A percentile compares a stretch with the other conserved stretches of the same genome.
Conservation (phyloP, 78 protist species). For the Dictyostelium purpureum region DNA sequence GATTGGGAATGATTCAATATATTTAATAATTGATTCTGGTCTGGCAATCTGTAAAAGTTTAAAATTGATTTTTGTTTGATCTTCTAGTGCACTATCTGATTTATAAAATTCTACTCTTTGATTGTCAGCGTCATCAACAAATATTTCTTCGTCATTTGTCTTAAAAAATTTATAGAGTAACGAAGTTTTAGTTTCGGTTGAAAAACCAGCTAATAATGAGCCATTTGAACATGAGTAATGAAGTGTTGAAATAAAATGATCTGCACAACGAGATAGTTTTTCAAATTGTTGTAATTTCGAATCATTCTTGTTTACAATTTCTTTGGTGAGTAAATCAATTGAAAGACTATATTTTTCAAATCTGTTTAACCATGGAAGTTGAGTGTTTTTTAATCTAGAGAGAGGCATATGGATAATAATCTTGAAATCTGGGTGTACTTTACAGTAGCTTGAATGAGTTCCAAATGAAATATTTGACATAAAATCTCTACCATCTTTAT, state of each 20-base stretch:
- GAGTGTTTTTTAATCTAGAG: neutral
- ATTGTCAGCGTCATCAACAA: neutral
- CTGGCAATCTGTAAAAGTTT: constrained; percentile 37
- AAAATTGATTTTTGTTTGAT: neutral
- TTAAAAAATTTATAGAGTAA: neutral
- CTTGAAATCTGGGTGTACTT: constrained; percentile 17
- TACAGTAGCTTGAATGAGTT: neutral
- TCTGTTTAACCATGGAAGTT: constrained; percentile 30
- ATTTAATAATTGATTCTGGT: constrained; percentile 35
- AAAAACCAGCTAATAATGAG: neutral
- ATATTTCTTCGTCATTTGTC: neutral
- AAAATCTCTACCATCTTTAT: neutral
- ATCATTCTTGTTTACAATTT: neutral
- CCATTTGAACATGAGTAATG: neutral
- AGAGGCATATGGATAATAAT: constrained; percentile 11
- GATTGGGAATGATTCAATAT: neutral
- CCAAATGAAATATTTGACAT: constrained; percentile 1
- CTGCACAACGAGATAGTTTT: neutral
- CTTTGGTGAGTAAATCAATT: neutral
- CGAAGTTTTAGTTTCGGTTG: neutral
- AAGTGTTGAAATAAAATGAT: neutral
- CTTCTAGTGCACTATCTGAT: neutral
- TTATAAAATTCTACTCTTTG: neutral
- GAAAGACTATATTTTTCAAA: constrained; percentile 20
- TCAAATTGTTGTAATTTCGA: neutral